Evolutionary conservation across 345 rosid species (phyloP).

Genomic region (Populus nigra): DNA sequence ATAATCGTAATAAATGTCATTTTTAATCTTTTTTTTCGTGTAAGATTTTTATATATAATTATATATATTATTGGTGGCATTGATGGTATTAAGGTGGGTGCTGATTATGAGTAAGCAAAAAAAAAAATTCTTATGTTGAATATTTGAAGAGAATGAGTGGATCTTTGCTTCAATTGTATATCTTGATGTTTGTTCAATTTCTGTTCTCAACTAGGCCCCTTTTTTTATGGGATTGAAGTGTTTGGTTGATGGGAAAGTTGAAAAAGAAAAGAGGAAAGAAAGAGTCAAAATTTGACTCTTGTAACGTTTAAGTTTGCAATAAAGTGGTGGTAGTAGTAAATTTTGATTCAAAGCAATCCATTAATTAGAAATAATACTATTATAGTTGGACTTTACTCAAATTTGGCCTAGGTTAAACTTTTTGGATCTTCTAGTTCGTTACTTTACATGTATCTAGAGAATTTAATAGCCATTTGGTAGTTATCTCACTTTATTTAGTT

Average conservation of each 20-base stretch:
- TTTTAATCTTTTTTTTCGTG: slow-evolving; percentile 12
- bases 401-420: not conserved
- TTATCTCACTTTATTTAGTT: not conserved
- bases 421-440: not conserved
- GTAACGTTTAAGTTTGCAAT: not conserved
- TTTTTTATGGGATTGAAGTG: not conserved
- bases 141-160: slow-evolving; percentile 30
- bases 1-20: not conserved
- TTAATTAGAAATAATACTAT: not conserved
- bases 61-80: slow-evolving; percentile 28
- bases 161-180: slow-evolving; percentile 41
- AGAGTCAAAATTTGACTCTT: not conserved
- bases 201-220: not conserved
- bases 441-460: not conserved
- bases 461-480: not conserved
- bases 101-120: slow-evolving; percentile 13
- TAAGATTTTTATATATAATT: slow-evolving; percentile 33
- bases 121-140: slow-evolving; percentile 26
- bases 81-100: slow-evolving; percentile 22
- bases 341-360: not conserved
- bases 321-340: not conserved
- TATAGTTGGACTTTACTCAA: not conserved
- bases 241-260: slow-evolving; percentile 17
- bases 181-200: not conserved
- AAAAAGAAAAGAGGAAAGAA: not conserved